A percentile compares a stretch with the other conserved stretches of the same genome.
These are phyloP conservation scores for Neofusicoccum laricinum DNA, from an alignment of 2,329 filamentous ascomycete species.

Conservation along the genomic window DNA sequence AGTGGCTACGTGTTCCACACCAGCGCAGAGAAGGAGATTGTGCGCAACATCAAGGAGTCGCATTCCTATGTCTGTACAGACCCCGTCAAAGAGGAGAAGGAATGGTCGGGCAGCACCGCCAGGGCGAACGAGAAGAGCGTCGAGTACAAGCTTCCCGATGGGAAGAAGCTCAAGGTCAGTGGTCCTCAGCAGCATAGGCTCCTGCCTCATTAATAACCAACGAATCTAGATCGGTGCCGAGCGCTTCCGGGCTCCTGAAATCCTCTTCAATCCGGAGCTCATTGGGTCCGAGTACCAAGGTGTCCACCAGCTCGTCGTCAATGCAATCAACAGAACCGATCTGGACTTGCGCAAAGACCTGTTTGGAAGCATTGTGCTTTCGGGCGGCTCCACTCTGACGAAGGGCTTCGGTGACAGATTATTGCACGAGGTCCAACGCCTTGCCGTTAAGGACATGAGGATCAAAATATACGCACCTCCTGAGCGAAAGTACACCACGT, in stretches of 20 bases:
- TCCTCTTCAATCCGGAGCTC: constrained; percentile 95
- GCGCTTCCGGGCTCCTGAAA: constrained; percentile 92
- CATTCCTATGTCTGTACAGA: constrained; percentile 88
- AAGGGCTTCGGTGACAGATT: constrained; percentile 95
- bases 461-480: constrained; percentile 99
- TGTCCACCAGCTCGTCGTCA: constrained; percentile 96
- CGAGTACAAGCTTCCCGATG: constrained; percentile 89
- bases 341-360: constrained; percentile 91
- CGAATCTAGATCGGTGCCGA: constrained; percentile 74
- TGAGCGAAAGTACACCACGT: constrained; percentile 97
- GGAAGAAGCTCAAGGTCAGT: constrained; percentile 81
- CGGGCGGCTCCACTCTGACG: constrained; percentile 90
- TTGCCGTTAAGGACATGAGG: constrained; percentile 98
- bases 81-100: constrained; percentile 92
- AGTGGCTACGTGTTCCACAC: constrained; percentile 94
- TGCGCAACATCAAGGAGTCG: constrained; percentile 93
- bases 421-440: constrained; percentile 83
- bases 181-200: not conserved
- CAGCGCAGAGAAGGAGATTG: constrained; percentile 98
- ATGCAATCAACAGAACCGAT: constrained; percentile 91
- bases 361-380: constrained; percentile 95
- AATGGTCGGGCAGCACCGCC: constrained; percentile 71
- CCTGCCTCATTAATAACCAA: constrained; percentile 15
- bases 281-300: constrained; percentile 96
- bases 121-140: constrained; percentile 76